A percentile compares a stretch with the other conserved stretches of the same genome.
phyloP scores from a whole-genome alignment of 148 eudicot genomes.

The Camellia lanceoleosa region DNA sequence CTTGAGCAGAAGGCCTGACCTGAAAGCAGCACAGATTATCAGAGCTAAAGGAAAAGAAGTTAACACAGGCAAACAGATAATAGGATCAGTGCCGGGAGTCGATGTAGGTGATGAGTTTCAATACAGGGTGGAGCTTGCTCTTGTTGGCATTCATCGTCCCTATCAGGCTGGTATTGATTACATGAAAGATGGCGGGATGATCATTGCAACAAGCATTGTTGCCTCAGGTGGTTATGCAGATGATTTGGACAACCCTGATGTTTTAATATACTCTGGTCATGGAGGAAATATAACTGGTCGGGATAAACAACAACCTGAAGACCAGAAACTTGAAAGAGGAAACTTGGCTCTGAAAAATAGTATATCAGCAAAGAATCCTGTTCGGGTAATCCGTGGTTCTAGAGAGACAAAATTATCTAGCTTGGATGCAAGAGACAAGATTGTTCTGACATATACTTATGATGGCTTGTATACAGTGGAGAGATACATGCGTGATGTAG shows the following conservation, averaged over 20 bases:
- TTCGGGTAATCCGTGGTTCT: slow-evolving; percentile 80
- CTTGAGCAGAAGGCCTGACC: slow-evolving; percentile 43
- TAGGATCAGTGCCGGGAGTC: slow-evolving; percentile 79
- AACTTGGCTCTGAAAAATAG: slow-evolving; percentile 75
- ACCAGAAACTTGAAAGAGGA: slow-evolving; percentile 86
- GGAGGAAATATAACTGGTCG: slow-evolving; percentile 55
- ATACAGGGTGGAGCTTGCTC: slow-evolving; percentile 71
- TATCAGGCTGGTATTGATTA: slow-evolving; percentile 75
- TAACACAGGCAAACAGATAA: slow-evolving; percentile 28
- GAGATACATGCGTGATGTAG: slow-evolving; percentile 35
- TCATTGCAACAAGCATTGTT: slow-evolving; percentile 70
- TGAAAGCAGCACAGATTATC: slow-evolving; percentile 41
- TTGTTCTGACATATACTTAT: slow-evolving; percentile 56
- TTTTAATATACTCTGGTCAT: slow-evolving; percentile 65
- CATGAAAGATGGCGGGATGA: neutral
- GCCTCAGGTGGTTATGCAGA: slow-evolving; percentile 76
- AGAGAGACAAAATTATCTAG: slow-evolving; percentile 52
- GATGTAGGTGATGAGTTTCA: slow-evolving; percentile 88
- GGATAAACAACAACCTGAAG: slow-evolving; percentile 49
- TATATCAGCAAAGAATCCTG: slow-evolving; percentile 42
- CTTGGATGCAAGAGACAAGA: slow-evolving; percentile 39
- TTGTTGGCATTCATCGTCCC: slow-evolving; percentile 75
- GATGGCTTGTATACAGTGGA: slow-evolving; percentile 65
- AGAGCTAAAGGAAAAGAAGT: slow-evolving; percentile 55
- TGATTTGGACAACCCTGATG: slow-evolving; percentile 59